Evolutionary conservation across 441 rosid genomes (phyloP).

Genomic region (Gossypium armourianum): DNA sequence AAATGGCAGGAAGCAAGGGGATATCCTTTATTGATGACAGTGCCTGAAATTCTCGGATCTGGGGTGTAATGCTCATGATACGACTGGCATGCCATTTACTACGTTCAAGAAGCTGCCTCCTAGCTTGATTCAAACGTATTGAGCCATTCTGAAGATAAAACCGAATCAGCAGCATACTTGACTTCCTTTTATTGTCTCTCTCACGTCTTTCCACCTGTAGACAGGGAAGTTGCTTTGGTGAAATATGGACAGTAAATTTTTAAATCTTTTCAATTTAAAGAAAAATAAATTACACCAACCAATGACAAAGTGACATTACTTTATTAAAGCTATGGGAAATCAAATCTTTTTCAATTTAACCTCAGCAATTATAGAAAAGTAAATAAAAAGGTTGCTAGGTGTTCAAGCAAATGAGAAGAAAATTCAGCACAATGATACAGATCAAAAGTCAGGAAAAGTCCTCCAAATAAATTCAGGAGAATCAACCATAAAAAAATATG

Average conservation of each 20-base stretch:
- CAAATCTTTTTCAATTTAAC: background rate
- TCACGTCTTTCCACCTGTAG: constrained; percentile 93
- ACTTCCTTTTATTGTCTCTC: constrained; percentile 66
- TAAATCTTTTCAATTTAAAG: background rate
- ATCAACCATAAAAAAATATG: background rate
- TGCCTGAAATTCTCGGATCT: constrained; percentile 93
- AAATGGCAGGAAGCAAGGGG: constrained; percentile 66
- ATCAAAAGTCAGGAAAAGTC: background rate
- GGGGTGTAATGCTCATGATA: constrained; percentile 77
- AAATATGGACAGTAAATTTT: background rate
- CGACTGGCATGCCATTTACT: constrained; percentile 96
- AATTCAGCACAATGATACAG: background rate
- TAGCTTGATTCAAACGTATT: constrained; percentile 70
- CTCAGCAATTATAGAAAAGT: background rate
- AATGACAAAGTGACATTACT: background rate
- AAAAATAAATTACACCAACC: background rate
- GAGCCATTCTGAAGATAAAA: constrained; percentile 78
- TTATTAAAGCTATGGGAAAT: constrained; percentile 2
- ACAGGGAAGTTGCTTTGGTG: constrained; percentile 20
- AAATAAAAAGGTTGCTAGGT: background rate
- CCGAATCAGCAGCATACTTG: constrained; percentile 59
- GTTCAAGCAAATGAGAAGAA: background rate
- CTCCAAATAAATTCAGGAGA: background rate
- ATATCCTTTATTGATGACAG: constrained; percentile 60
- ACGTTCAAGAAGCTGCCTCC: constrained; percentile 84